Conservation (phyloP, 805 yeast species). For the Yarrowia porcina region DNA sequence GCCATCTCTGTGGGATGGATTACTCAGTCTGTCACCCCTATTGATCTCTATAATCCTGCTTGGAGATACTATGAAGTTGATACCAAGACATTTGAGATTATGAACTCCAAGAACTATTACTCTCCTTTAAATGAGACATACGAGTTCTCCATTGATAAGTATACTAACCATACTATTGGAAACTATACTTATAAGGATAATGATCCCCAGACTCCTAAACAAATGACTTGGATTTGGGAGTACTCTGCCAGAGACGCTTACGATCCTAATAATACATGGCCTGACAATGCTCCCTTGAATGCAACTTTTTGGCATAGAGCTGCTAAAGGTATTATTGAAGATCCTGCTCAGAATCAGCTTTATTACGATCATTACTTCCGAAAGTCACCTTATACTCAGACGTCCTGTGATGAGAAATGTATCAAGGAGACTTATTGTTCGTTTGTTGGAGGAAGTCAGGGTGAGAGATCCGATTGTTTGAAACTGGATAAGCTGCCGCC, state of each 20-base stretch:
- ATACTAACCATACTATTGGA: not conserved
- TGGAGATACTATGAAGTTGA: not conserved
- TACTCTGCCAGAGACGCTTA: not conserved
- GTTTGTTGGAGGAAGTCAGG: not conserved
- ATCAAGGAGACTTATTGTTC: not conserved
- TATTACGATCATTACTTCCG: not conserved
- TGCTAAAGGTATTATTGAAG: not conserved
- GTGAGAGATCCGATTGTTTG: not conserved
- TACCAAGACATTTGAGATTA: too few species aligned
- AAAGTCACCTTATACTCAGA: not conserved
- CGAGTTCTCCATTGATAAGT: too few species aligned
- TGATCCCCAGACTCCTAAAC: not conserved
- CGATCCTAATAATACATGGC: not conserved
- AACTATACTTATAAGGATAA: not conserved
- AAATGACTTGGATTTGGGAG: not conserved
- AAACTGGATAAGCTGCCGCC: not conserved
- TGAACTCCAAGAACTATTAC: not conserved
- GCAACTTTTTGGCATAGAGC: not conserved
- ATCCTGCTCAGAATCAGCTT: not conserved
- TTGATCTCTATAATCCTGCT: not conserved
- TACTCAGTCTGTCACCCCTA: not conserved
- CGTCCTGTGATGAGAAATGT: not conserved
- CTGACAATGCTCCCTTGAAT: not conserved
- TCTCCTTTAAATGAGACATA: not conserved
- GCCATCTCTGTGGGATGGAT: not conserved